phyloP scores from a whole-genome alignment of 345 rosid genomes.

The Populus ilicifolia region DNA sequence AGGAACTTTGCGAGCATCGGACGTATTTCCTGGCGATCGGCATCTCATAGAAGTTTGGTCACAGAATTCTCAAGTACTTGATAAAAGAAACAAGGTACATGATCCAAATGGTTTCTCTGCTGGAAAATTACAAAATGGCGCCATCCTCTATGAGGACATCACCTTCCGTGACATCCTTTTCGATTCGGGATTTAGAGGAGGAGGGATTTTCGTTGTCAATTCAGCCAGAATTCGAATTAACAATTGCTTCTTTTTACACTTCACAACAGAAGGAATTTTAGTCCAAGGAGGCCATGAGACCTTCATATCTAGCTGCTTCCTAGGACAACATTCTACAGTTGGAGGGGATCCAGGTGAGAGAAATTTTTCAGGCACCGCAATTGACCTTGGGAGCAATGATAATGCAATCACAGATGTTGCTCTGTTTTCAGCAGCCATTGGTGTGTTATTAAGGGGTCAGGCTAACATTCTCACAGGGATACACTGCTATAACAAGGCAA shows the following conservation, averaged over 20 bases:
- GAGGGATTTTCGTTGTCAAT: slow-evolving; percentile 48
- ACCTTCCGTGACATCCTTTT: slow-evolving; percentile 59
- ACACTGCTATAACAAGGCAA: slow-evolving; percentile 75
- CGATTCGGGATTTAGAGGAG: slow-evolving; percentile 60
- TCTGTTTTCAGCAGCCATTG: slow-evolving; percentile 63
- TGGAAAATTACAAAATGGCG: slow-evolving; percentile 21
- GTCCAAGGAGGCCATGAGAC: slow-evolving; percentile 68
- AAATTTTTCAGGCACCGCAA: slow-evolving; percentile 54
- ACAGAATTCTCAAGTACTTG: slow-evolving; percentile 24
- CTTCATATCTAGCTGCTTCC: slow-evolving; percentile 48
- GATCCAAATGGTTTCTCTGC: slow-evolving; percentile 1
- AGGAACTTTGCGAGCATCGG: slow-evolving; percentile 64
- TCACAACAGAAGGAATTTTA: slow-evolving; percentile 56
- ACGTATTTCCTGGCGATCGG: slow-evolving; percentile 48
- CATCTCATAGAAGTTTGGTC: slow-evolving; percentile 58
- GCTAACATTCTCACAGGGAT: slow-evolving; percentile 66
- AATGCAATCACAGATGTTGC: slow-evolving; percentile 55
- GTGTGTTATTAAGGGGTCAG: slow-evolving; percentile 46
- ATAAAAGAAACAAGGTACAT: neutral
- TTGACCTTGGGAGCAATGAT: slow-evolving; percentile 55
- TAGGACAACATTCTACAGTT: slow-evolving; percentile 56
- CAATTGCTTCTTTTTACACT: slow-evolving; percentile 61
- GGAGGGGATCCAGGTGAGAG: slow-evolving; percentile 55
- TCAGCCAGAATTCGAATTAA: slow-evolving; percentile 52
- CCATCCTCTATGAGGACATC: slow-evolving; percentile 49